Evolutionary conservation across 805 yeast species (phyloP), one percentile per base, ranked within the genome.

Genomic region (Kazachstania africana): DNA sequence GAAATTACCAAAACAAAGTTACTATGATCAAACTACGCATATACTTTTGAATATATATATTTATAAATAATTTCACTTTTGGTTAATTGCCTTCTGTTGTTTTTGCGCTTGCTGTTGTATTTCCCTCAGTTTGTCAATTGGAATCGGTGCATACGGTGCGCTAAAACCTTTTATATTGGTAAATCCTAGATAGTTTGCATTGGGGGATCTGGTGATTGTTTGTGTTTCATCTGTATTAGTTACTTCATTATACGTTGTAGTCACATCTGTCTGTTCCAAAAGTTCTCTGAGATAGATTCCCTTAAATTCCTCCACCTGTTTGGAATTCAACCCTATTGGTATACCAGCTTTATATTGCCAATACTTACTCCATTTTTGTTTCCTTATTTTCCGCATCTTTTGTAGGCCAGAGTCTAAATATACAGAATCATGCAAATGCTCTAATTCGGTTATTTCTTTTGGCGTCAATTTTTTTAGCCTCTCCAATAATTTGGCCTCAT

Each of bases 341-440:
- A 52, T 40, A 10, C 74, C 73, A 15, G 57, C 45, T 40, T 62
- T 66, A 19, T 55, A 53, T 31, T 56, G 60, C 63, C 66, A 71
- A 39, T 65, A 71, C 41, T 55, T 56, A 15, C 48, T 40, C 77
- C 77, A 71, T 45, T 63, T 71, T 28, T 53, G 57, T 17, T 55
- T 50, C 39, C 75, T 53, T 19, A 60, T 42, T 4, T 55, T 44
- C 33, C 75, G 47, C 12, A 63, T 60, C 29, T 57, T 57, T 37
- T 62, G 62, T 27, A 69, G 40, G 23, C 65, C 61, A 27, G 60
- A 60, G 41, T 68, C 68, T 14, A 65, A 39, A 19, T 63, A 63
- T 18, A 69, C 67, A 6, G 64, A 53, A 26, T 71, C 70, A 36
- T 70, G 76, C 5, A 60, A 38, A 39, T 66, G 65, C 38, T 70